Evolutionary conservation across 2,329 filamentous ascomycete genomes (phyloP), one percentile per base, ranked within the genome.

Genomic region (Penicillium decumbens): DNA sequence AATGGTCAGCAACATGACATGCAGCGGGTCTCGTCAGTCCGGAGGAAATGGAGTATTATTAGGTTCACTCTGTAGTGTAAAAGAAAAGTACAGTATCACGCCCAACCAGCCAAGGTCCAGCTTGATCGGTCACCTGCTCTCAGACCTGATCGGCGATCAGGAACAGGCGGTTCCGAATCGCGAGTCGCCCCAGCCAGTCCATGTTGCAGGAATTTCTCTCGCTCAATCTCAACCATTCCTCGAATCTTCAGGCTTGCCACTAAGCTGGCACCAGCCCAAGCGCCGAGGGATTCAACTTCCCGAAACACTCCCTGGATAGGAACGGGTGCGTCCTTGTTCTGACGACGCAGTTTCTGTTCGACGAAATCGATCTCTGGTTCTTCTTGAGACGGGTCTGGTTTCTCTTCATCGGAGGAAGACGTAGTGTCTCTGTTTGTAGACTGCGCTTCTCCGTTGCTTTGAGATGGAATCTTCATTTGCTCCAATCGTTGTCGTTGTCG

Each of bases 201-300:
- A 57, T 76, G 66, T 40, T 75, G 71, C 32, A 85, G 64, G 57
- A 84, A 87, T 38, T 78, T 78, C 42, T 87, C 83, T 24, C 80
- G 73, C 59, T 85, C 82, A 18, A 86, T 77, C 64, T 86, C 82
- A 5, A 84, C 79, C 40, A 81, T 73, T 0, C 82, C 81, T 50
- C 78, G 78, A 20, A 84, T 74, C 44, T 80, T 79, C 56, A 85
- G 66, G 53, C 77, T 78, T 0, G 79, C 76, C 6, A 83, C 69
- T 18, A 87, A 67, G 63, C 82, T 85, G 3, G 80, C 83, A 6
- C 83, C 83, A 4, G 79, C 79, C 83, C 83, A 87, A 2, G 82
- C 67, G 2, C 83, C 83, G 4, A 86, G 65, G 6, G 79, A 79
- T 51, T 84, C 78, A 1, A 85, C 73, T 23, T 80, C 79, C n/a